These are phyloP conservation scores for Millerago galiae DNA, from an alignment of 805 yeast genomes.

Conservation along the genomic window DNA sequence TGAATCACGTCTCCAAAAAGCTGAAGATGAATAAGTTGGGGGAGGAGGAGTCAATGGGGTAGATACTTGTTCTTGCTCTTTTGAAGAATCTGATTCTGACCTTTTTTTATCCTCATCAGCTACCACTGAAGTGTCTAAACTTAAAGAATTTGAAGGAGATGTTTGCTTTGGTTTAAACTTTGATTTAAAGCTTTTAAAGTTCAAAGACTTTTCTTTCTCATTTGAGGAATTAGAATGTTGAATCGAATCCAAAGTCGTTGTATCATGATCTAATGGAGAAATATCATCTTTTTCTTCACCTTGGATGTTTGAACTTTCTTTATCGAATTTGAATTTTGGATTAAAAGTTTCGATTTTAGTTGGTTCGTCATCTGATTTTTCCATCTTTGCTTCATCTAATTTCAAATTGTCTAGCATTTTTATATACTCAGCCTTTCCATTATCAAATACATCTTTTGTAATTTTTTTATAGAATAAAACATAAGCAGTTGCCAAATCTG, in stretches of 20 bases:
- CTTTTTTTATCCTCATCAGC: background rate
- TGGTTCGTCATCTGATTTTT: background rate
- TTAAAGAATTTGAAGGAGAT: background rate
- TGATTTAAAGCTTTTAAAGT: background rate
- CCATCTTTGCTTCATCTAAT: background rate
- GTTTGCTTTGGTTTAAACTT: conserved; percentile 2
- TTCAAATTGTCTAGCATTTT: background rate
- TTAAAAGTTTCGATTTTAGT: background rate
- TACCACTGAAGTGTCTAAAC: too few relatives aligned
- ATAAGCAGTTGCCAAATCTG: conserved; percentile 88
- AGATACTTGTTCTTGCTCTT: background rate
- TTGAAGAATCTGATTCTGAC: background rate
- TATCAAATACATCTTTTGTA: conserved; percentile 30
- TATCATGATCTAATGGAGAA: conserved; percentile 17
- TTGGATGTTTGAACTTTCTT: background rate
- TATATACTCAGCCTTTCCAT: background rate
- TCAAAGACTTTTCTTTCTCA: conserved; percentile 4
- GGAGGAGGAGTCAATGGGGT: conserved; percentile 1
- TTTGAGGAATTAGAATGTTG: conserved; percentile 17
- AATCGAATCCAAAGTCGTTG: conserved; percentile 9
- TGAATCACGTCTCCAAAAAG: conserved; percentile 18
- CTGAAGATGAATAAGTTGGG: conserved; percentile 3
- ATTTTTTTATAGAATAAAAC: conserved; percentile 72
- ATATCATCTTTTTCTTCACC: conserved; percentile 5
- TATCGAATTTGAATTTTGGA: conserved; percentile 4